Evolutionary conservation across 129 eudicot genomes (phyloP), one percentile per base, ranked within the genome.

Genomic region (carrot (Daucus carota)): DNA sequence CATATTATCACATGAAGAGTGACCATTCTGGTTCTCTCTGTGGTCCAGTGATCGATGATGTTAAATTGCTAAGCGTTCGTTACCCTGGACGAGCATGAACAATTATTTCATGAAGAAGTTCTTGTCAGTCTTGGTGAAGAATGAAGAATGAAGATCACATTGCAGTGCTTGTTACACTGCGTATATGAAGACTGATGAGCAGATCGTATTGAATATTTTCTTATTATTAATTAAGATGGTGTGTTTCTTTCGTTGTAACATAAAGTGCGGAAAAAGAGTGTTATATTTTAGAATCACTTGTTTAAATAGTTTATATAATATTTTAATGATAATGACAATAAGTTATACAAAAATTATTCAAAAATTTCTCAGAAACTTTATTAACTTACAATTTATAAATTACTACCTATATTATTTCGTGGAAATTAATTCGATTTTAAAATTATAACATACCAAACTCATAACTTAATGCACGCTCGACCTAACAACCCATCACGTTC

Each of bases 11-110:
- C 66, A 92, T 87, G 96, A 89, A 86, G 88, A 86, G 82, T 57
- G 97, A 92, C 60, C 72, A 74, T 36, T 75, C 91, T 16, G 92
- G 96, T 68, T 85, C 97, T 42, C 83, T 92, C 29, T 92, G 97
- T 72, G 97, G 97, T 65, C 97, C 97, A 14, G 88, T 92, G 46
- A 71, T 95, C 26, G 96, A 95, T 50, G 97, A 89, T 75, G 89
- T 95, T 43, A 84, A 84, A 31, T 77, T 90, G 85, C 79, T 93
- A 11, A 73, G 86, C 0, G 84, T 86, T 17, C 89, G 87, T 3
- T 63, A 85, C 26, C 86, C 87, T 46, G 80, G 73, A 76, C 92
- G 76, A 10, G 86, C 72, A 67, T 67, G 1, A 34, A 31, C 22
- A 6, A 17, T 18, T 14, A 67, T 31, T 16, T 5, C 14, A 10